Evolutionary conservation across 805 yeast genomes (phyloP).

Genomic region (Diddensiella caesifluorescens): DNA sequence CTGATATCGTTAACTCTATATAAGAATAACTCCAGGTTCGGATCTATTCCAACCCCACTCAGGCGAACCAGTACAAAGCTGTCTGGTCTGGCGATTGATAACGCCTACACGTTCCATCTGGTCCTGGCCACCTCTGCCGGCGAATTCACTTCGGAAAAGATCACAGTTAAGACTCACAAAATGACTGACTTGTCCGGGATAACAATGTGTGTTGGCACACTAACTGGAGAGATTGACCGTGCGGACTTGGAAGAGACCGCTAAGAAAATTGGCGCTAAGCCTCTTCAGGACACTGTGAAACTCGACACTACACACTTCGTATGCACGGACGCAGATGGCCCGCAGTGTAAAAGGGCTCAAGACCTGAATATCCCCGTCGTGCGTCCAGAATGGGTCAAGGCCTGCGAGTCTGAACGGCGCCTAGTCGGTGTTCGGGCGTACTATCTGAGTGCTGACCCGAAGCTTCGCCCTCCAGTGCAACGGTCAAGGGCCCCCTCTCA

Average conservation of each 20-base stretch:
- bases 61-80: constrained; percentile 76
- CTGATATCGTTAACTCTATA: constrained; percentile 71
- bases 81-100: constrained; percentile 86
- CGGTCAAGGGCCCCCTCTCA: constrained; percentile 20
- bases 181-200: constrained; percentile 95
- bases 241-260: constrained; percentile 60
- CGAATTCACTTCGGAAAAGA: constrained; percentile 57
- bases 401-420: constrained; percentile 83
- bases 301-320: constrained; percentile 94
- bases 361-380: constrained; percentile 88
- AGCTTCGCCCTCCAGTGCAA: constrained; percentile 23
- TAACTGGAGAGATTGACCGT: constrained; percentile 44
- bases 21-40: constrained; percentile 63
- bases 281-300: constrained; percentile 63
- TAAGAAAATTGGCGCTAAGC: constrained; percentile 73
- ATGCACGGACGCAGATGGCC: constrained; percentile 64
- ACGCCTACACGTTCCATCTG: constrained; percentile 71
- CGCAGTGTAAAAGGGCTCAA: constrained; percentile 72
- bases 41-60: constrained; percentile 78
- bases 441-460: constrained; percentile 38
- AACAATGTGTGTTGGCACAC: constrained; percentile 81
- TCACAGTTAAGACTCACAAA: constrained; percentile 79
- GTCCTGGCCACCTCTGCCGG: constrained; percentile 88
- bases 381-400: constrained; percentile 94
- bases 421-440: constrained; percentile 87